Conservation (phyloP, 192 early-diverging fungal species). For the Podila horticola region DNA sequence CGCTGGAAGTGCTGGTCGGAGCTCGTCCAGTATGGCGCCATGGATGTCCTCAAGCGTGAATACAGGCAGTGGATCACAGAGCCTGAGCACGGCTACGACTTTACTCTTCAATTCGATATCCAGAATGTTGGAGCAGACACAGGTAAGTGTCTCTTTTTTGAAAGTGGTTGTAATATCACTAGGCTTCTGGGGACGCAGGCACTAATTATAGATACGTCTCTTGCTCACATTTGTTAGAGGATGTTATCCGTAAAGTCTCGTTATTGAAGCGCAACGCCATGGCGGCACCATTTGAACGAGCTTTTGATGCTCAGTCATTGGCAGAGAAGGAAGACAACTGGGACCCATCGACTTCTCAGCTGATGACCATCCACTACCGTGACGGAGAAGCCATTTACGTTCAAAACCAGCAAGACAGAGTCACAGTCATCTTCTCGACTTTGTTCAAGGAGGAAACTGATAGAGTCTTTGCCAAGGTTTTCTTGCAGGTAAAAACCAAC, state of each 20-base stretch:
- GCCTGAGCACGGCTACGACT: slow-evolving; percentile 78
- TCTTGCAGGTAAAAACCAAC: slow-evolving; percentile 80
- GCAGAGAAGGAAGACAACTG: slow-evolving; percentile 77
- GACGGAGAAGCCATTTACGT: slow-evolving; percentile 95
- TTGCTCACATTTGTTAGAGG: slow-evolving; percentile 51
- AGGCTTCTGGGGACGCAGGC: no score
- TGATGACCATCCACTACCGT: slow-evolving; percentile 96
- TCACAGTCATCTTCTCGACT: slow-evolving; percentile 97
- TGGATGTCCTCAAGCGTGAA: slow-evolving; percentile 82
- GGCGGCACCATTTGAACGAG: slow-evolving; percentile 92
- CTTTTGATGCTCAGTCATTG: slow-evolving; percentile 84
- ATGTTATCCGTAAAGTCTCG: slow-evolving; percentile 82
- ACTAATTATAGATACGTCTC: background rate
- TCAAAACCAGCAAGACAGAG: slow-evolving; percentile 89
- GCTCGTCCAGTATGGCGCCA: slow-evolving; percentile 83
- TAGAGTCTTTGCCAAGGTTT: slow-evolving; percentile 94
- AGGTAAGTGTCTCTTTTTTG: slow-evolving; percentile 54
- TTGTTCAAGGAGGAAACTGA: slow-evolving; percentile 98
- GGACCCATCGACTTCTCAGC: slow-evolving; percentile 69
- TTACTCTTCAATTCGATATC: slow-evolving; percentile 86
- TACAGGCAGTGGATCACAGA: slow-evolving; percentile 78
- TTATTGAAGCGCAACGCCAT: slow-evolving; percentile 95
- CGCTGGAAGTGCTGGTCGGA: slow-evolving; percentile 87
- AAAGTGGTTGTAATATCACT: background rate
- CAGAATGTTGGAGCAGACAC: slow-evolving; percentile 79